A percentile compares a stretch with the other conserved stretches of the same genome.
Conservation (phyloP, 202 grass and related monocot genomes). For the Hordeum pubiflorum region DNA sequence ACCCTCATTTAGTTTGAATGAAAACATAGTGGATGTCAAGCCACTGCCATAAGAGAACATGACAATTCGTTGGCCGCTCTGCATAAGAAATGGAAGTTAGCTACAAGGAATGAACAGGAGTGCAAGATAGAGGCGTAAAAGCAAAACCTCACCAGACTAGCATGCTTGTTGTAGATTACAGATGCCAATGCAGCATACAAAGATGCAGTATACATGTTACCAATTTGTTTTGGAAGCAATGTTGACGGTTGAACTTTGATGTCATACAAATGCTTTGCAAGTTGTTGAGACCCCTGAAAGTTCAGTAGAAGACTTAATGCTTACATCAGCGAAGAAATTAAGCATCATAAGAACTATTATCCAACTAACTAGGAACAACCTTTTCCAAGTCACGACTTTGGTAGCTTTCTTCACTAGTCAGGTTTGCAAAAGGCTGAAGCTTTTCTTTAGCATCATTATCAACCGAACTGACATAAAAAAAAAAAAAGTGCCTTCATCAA, state of each 20-base stretch:
- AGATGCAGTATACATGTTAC: constrained; percentile 99
- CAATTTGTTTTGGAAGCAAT: constrained; percentile 91
- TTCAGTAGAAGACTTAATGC: not conserved
- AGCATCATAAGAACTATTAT: not conserved
- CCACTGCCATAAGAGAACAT: constrained; percentile 99
- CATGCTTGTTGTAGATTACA: constrained; percentile 66
- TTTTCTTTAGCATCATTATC: constrained; percentile 64
- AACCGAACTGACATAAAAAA: constrained; percentile 47
- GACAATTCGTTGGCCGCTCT: constrained; percentile 68
- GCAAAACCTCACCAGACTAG: constrained; percentile 53
- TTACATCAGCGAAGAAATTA: constrained; percentile 26
- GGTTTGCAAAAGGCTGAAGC: constrained; percentile 64
- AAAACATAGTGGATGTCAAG: constrained; percentile 74
- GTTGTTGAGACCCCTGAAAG: constrained; percentile 77
- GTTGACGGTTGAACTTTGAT: constrained; percentile 88
- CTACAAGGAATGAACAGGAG: not conserved
- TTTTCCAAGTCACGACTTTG: constrained; percentile 93
- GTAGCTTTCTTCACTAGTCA: constrained; percentile 86
- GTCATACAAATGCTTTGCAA: constrained; percentile 80
- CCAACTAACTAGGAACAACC: constrained; percentile 39
- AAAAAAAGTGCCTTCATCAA: not conserved
- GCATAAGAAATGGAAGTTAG: constrained; percentile 15
- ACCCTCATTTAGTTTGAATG: constrained; percentile 58
- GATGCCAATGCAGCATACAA: constrained; percentile 93
- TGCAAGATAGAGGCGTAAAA: constrained; percentile 12